A percentile compares a stretch with the other conserved stretches of the same genome.
Evolutionary conservation across 306 rosid genomes (phyloP).

Genomic region (Sphenostylis stenocarpa): DNA sequence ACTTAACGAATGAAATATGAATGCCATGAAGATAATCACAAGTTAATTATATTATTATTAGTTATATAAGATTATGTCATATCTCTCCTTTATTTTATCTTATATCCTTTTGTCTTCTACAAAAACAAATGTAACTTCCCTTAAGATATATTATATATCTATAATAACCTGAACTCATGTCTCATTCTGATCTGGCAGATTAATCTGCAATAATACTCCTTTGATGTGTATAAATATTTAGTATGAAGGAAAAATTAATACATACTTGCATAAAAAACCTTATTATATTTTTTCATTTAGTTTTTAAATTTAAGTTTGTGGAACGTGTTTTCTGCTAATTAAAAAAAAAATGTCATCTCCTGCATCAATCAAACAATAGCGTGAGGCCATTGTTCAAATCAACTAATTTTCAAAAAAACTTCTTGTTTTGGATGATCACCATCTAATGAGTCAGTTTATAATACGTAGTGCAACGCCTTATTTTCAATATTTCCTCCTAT

Average conservation of each 20-base stretch:
- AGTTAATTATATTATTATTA: not conserved
- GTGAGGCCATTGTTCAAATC: not conserved
- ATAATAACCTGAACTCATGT: not conserved
- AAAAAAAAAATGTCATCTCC: too few species aligned
- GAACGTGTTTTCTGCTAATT: slow-evolving; percentile 5
- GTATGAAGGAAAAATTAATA: not conserved
- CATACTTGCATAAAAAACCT: not conserved
- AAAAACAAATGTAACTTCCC: not conserved
- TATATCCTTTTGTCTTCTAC: not conserved
- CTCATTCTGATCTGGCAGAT: slow-evolving; percentile 23
- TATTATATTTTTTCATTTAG: not conserved
- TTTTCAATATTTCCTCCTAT: not conserved
- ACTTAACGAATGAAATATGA: too few species aligned
- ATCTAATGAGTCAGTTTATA: not conserved
- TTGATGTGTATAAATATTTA: not conserved
- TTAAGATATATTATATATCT: not conserved
- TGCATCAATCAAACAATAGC: not conserved
- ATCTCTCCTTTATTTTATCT: not conserved
- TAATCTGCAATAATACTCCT: not conserved
- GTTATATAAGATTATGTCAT: not conserved
- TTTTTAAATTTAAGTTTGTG: not conserved
- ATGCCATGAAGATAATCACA: too few species aligned
- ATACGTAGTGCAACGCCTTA: not conserved
- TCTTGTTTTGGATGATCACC: not conserved
- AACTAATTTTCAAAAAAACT: not conserved